Conservation (phyloP, 352 stramenopile species). For the Globisporangium rhizosaccharum region DNA sequence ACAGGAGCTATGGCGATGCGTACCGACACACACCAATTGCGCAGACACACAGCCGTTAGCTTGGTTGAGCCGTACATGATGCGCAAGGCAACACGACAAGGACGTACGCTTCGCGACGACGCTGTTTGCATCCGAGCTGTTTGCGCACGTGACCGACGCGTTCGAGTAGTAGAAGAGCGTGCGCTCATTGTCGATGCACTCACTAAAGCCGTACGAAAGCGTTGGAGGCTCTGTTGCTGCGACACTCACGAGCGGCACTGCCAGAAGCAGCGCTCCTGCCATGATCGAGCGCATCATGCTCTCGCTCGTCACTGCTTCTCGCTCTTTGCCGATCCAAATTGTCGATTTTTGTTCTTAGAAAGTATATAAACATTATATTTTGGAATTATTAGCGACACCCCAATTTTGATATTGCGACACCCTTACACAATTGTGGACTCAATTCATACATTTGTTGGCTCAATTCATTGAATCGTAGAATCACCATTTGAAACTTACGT, state of each 20-base stretch:
- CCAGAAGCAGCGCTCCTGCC: neutral
- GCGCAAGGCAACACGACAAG: neutral
- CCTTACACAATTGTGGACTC: no score
- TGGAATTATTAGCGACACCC: no score
- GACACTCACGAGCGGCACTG: neutral
- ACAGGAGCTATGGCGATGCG: conserved; percentile 43
- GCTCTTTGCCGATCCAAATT: no score
- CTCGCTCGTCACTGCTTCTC: no score
- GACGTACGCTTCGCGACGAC: conserved; percentile 43
- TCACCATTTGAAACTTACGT: no score
- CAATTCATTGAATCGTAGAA: no score
- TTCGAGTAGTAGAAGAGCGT: conserved; percentile 75
- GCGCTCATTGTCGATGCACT: conserved; percentile 73
- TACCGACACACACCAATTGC: neutral
- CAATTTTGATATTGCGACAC: no score
- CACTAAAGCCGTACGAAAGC: conserved; percentile 71
- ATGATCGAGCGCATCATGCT: no score
- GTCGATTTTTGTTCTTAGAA: no score
- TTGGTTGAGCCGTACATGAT: neutral
- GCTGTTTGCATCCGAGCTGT: conserved; percentile 14
- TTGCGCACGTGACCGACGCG: conserved; percentile 38
- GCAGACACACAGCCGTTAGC: neutral
- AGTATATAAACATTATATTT: no score
- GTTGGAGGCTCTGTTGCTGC: neutral
- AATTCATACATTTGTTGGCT: no score